Conservation (phyloP, 768 basidiomycete species). For the Amanita rimosa region DNA sequence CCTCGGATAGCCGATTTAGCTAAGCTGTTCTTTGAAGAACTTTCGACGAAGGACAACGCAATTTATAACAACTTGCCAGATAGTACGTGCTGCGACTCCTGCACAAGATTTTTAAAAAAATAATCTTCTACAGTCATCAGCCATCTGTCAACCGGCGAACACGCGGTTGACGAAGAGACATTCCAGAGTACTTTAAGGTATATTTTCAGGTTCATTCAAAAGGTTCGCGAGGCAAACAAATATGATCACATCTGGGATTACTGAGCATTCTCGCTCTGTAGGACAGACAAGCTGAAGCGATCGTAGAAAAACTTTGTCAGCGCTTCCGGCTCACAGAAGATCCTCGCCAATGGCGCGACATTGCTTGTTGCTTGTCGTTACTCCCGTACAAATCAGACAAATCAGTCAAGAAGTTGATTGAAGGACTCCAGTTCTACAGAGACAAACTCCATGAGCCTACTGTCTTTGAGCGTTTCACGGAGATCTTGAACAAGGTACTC, state of each 20-base stretch:
- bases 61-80: slow-evolving; percentile 99
- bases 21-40: slow-evolving; percentile 94
- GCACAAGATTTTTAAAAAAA: slow-evolving; percentile 2
- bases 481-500: slow-evolving; percentile 80
- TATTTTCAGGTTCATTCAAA: slow-evolving; percentile 96
- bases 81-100: slow-evolving; percentile 32
- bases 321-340: slow-evolving; percentile 85
- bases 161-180: slow-evolving; percentile 84
- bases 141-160: slow-evolving; percentile 82
- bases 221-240: slow-evolving; percentile 36
- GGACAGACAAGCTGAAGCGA: slow-evolving; percentile 97
- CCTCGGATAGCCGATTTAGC: slow-evolving; percentile 83
- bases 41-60: slow-evolving; percentile 96
- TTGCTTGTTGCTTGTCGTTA: slow-evolving; percentile 89
- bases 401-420: slow-evolving; percentile 92
- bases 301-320: slow-evolving; percentile 96
- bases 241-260: not conserved
- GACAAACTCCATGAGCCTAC: slow-evolving; percentile 88
- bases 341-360: slow-evolving; percentile 93
- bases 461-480: slow-evolving; percentile 74
- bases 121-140: slow-evolving; percentile 61
- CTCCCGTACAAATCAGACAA: slow-evolving; percentile 96
- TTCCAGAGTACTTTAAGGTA: slow-evolving; percentile 92
- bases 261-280: slow-evolving; percentile 17
- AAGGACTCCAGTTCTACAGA: slow-evolving; percentile 84